Evolutionary conservation across 192 early-diverging fungal genomes (phyloP).

Genomic region (Coemansia pectinata): DNA sequence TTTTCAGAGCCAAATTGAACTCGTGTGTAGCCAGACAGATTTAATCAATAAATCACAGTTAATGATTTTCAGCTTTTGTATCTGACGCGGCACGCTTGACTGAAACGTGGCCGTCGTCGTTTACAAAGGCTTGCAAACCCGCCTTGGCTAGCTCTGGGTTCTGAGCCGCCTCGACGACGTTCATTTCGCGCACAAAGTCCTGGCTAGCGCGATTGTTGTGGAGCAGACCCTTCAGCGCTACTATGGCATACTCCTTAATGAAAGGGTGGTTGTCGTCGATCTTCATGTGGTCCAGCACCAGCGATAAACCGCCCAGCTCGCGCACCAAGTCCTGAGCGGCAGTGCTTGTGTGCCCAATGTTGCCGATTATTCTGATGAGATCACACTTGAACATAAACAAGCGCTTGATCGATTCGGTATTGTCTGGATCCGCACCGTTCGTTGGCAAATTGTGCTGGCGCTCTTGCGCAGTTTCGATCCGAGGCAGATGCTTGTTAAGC

Average conservation of each 20-base stretch:
- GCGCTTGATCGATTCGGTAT: not conserved
- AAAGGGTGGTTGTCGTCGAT: conserved; percentile 56
- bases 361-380: conserved; percentile 43
- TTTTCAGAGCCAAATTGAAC: not conserved
- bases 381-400: conserved; percentile 54
- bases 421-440: not conserved
- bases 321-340: conserved; percentile 36
- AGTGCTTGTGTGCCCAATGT: conserved; percentile 23
- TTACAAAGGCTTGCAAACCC: conserved; percentile 10
- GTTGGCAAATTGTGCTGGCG: not conserved
- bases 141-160: conserved; percentile 12
- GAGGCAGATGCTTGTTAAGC: conserved; percentile 33
- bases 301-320: conserved; percentile 40
- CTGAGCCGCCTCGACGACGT: conserved; percentile 12
- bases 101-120: not conserved
- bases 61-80: not conserved
- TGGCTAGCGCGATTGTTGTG: conserved; percentile 38
- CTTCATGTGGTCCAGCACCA: conserved; percentile 47
- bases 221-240: conserved; percentile 39
- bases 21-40: not conserved
- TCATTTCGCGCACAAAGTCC: conserved; percentile 31
- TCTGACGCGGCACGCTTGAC: not conserved
- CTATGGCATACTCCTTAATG: conserved; percentile 49
- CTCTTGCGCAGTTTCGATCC: conserved; percentile 17
- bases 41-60: not conserved